phyloP scores from a whole-genome alignment of 257 asterid species.

The Rubia yunnanensis region DNA sequence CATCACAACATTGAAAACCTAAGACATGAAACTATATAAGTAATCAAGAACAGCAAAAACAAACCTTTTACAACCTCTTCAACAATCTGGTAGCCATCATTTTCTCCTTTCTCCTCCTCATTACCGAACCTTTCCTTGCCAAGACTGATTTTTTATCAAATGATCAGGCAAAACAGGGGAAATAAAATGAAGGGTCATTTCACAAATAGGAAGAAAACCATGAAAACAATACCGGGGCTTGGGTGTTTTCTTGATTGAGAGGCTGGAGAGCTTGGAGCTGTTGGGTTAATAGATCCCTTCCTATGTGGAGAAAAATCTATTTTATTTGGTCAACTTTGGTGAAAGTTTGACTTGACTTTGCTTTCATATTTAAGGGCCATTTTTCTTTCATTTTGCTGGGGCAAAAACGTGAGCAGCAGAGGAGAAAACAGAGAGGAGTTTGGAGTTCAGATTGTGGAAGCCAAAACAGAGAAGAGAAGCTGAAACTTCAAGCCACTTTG shows the following conservation, averaged over 20 bases:
- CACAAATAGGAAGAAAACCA: not conserved
- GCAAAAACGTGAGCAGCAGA: no score
- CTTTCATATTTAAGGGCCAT: no score
- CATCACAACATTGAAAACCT: not conserved
- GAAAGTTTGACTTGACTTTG: no score
- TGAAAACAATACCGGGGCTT: slow-evolving; percentile 17
- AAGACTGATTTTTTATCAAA: slow-evolving; percentile 12
- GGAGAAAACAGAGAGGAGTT: no score
- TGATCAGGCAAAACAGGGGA: not conserved
- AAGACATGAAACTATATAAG: not conserved
- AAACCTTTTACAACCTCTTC: slow-evolving; percentile 47
- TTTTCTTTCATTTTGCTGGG: no score
- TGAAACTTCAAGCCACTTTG: no score
- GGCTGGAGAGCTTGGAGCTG: slow-evolving; percentile 39
- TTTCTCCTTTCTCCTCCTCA: slow-evolving; percentile 32
- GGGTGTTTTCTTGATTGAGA: slow-evolving; percentile 34
- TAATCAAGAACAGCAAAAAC: not conserved
- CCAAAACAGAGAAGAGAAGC: no score
- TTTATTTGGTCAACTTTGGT: no score
- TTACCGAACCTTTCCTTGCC: slow-evolving; percentile 19
- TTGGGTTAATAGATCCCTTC: no score
- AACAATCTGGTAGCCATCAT: slow-evolving; percentile 35
- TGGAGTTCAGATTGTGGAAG: no score
- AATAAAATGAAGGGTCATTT: not conserved
- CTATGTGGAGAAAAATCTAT: no score